Conservation (phyloP, 2,329 filamentous ascomycete genomes). For the Sarocladiaceae sp. region DNA sequence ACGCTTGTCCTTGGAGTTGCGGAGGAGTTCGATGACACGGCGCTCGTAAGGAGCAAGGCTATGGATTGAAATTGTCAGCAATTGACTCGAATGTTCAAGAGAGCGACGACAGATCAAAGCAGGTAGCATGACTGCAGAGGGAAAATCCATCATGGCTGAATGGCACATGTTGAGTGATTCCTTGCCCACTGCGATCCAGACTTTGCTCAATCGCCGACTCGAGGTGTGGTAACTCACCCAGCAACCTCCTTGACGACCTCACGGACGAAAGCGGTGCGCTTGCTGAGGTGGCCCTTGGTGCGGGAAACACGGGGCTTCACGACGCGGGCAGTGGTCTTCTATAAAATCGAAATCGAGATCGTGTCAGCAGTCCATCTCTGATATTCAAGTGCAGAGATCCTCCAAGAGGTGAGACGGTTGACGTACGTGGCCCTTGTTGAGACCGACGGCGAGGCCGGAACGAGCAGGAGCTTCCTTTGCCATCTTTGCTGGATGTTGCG, state of each 20-base stretch:
- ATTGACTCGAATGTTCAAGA: no score
- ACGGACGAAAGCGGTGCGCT: constrained; percentile 94
- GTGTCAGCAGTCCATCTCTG: constrained; percentile 60
- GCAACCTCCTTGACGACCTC: constrained; percentile 98
- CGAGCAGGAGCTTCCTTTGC: constrained; percentile 55
- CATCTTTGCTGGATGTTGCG: constrained; percentile 39
- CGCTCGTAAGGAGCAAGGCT: constrained; percentile 94
- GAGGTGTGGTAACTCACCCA: no score
- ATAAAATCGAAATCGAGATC: constrained; percentile 37
- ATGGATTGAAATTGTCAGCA: constrained; percentile 24
- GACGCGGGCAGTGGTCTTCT: constrained; percentile 81
- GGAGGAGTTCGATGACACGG: constrained; percentile 97
- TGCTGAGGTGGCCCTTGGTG: constrained; percentile 94
- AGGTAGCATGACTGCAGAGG: no score
- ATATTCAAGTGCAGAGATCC: constrained; percentile 53
- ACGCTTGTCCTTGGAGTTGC: constrained; percentile 99
- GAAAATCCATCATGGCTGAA: no score
- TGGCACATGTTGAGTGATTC: no score
- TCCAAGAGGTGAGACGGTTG: constrained; percentile 66
- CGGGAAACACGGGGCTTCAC: constrained; percentile 74
- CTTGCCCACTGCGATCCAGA: background rate
- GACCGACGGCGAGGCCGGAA: constrained; percentile 56
- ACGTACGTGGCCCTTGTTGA: constrained; percentile 64
- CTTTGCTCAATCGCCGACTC: no score
- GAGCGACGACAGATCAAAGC: no score